Percentiles rank a stretch among this genome's conserved stretches.
phyloP scores from a whole-genome alignment of 345 rosid species.

The Psidium friedrichsthalianum region DNA sequence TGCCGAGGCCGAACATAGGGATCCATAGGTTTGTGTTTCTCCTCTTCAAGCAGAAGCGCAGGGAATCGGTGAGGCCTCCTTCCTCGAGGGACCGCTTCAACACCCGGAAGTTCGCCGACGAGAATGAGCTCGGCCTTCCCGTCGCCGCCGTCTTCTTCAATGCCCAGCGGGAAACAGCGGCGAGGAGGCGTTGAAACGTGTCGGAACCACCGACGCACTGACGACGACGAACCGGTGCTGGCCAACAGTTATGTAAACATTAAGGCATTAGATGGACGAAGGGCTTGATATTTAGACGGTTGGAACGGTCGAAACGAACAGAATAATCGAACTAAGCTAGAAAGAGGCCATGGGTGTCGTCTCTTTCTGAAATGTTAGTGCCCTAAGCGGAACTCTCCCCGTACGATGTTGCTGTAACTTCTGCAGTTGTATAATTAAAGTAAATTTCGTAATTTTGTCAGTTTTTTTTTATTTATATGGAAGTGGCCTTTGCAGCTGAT shows the following conservation, averaged over 20 bases:
- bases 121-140: constrained; percentile 61
- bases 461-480: not conserved
- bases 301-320: not conserved
- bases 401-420: not conserved
- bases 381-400: not conserved
- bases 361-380: not conserved
- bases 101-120: constrained; percentile 52
- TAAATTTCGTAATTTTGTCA: not conserved
- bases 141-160: constrained; percentile 84
- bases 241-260: not conserved
- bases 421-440: not conserved
- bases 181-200: constrained; percentile 47
- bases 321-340: not conserved
- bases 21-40: constrained; percentile 76
- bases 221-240: not conserved
- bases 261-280: not conserved
- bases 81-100: constrained; percentile 52
- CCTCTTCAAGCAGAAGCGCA: constrained; percentile 66
- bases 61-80: constrained; percentile 48
- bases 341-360: not conserved
- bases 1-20: constrained; percentile 61
- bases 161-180: constrained; percentile 86
- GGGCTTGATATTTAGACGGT: not conserved
- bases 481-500: not conserved
- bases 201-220: too few relatives aligned